Conservation (phyloP, 2,329 filamentous ascomycete genomes). For the Lecanicillium sp. region DNA sequence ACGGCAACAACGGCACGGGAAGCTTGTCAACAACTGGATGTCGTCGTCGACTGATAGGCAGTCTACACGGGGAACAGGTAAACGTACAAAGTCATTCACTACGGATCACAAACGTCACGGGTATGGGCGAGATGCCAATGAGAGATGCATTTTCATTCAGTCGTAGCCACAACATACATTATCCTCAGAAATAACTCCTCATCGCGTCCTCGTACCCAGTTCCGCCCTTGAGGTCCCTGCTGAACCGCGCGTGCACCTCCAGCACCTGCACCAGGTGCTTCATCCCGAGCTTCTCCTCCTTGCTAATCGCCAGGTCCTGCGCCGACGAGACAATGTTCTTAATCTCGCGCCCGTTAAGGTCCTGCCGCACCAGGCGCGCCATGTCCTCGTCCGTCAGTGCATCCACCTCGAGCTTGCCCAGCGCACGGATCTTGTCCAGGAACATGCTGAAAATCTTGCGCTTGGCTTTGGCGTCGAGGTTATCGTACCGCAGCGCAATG, state of each 20-base stretch:
- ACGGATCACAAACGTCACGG: no score
- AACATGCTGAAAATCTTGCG: constrained; percentile 81
- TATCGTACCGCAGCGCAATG: constrained; percentile 74
- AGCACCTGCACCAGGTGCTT: constrained; percentile 74
- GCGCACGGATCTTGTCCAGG: constrained; percentile 62
- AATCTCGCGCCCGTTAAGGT: constrained; percentile 63
- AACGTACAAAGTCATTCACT: no score
- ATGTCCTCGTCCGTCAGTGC: constrained; percentile 63
- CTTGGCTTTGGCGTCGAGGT: constrained; percentile 65
- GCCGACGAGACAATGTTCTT: constrained; percentile 83
- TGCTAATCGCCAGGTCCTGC: constrained; percentile 74
- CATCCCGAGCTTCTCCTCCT: constrained; percentile 66
- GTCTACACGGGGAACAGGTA: no score
- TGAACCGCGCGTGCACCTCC: constrained; percentile 78
- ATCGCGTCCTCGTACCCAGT: constrained; percentile 77
- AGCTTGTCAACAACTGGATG: no score
- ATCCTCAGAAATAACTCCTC: constrained; percentile 61
- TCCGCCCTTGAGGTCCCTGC: constrained; percentile 75
- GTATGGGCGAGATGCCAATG: no score
- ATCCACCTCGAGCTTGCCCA: constrained; percentile 55
- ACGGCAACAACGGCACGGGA: no score
- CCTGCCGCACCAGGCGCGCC: constrained; percentile 58
- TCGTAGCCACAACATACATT: background rate
- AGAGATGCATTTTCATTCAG: no score
- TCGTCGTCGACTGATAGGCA: no score